Conservation (phyloP, 768 basidiomycete genomes). For the Trametes gibbosa region DNA sequence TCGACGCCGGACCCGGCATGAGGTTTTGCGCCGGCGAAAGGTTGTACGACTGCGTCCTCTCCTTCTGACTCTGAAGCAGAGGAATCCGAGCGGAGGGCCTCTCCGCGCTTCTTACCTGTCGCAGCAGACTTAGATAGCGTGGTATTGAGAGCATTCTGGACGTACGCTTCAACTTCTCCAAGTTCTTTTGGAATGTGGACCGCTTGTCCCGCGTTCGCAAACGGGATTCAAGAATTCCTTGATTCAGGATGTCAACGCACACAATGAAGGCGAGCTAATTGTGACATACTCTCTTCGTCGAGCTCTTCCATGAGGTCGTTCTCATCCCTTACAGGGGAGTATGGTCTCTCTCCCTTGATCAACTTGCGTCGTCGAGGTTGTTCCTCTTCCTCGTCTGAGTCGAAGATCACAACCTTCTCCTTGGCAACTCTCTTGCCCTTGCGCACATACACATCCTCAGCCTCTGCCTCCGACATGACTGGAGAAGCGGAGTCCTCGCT, state of each 20-base stretch:
- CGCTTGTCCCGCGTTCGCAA: slow-evolving; percentile 60
- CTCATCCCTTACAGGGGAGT: slow-evolving; percentile 39
- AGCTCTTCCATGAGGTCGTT: slow-evolving; percentile 48
- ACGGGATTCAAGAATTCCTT: slow-evolving; percentile 64
- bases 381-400: slow-evolving; percentile 37
- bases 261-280: background rate
- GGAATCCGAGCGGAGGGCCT: slow-evolving; percentile 28
- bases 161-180: slow-evolving; percentile 68
- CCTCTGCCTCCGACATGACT: background rate
- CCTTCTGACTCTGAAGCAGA: slow-evolving; percentile 29
- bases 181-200: slow-evolving; percentile 57
- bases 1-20: slow-evolving; percentile 24
- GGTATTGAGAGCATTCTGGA: background rate
- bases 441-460: slow-evolving; percentile 13
- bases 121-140: background rate
- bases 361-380: slow-evolving; percentile 39
- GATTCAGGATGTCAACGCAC: background rate
- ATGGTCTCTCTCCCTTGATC: slow-evolving; percentile 42
- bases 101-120: slow-evolving; percentile 45
- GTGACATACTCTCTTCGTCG: slow-evolving; percentile 50
- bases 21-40: slow-evolving; percentile 24
- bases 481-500: slow-evolving; percentile 17
- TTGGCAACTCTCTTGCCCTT: slow-evolving; percentile 24
- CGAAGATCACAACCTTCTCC: slow-evolving; percentile 17
- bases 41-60: slow-evolving; percentile 22